Conservation (phyloP, 2,329 filamentous ascomycete species). For the Colletotrichum musae region DNA sequence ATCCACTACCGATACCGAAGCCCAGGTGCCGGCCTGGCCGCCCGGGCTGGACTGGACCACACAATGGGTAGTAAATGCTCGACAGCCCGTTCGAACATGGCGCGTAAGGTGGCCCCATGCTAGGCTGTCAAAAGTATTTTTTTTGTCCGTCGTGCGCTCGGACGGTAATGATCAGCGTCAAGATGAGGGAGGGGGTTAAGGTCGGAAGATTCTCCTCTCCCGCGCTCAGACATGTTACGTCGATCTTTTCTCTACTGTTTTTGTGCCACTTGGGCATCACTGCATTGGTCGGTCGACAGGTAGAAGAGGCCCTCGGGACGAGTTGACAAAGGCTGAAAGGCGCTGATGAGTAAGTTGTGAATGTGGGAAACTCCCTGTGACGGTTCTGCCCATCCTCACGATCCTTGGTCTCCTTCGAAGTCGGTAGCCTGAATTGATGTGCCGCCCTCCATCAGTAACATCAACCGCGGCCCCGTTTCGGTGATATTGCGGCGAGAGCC, state of each 20-base stretch:
- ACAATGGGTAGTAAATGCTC: slow-evolving; percentile 13
- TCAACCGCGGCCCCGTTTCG: no score
- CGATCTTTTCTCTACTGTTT: slow-evolving; percentile 8
- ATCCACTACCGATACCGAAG: background rate
- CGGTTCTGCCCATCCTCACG: no score
- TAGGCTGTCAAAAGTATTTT: slow-evolving; percentile 14
- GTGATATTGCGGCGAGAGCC: no score
- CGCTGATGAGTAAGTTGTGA: no score
- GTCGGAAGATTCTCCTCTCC: slow-evolving; percentile 4
- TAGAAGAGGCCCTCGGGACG: background rate
- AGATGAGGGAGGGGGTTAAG: background rate
- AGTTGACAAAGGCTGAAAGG: background rate
- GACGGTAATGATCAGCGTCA: slow-evolving; percentile 27
- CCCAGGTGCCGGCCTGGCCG: slow-evolving; percentile 6
- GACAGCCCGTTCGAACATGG: slow-evolving; percentile 5
- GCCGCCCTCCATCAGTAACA: no score
- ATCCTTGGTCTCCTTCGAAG: no score
- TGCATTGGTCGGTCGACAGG: slow-evolving; percentile 7
- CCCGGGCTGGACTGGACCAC: slow-evolving; percentile 22
- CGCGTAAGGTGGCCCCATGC: slow-evolving; percentile 12
- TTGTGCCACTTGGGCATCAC: slow-evolving; percentile 1
- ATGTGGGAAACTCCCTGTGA: no score
- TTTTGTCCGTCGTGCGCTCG: slow-evolving; percentile 21
- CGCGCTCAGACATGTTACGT: slow-evolving; percentile 29
- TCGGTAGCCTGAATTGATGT: no score